phyloP scores from a whole-genome alignment of 2,329 filamentous ascomycete genomes.

The Pseudogymnoascus sp. region DNA sequence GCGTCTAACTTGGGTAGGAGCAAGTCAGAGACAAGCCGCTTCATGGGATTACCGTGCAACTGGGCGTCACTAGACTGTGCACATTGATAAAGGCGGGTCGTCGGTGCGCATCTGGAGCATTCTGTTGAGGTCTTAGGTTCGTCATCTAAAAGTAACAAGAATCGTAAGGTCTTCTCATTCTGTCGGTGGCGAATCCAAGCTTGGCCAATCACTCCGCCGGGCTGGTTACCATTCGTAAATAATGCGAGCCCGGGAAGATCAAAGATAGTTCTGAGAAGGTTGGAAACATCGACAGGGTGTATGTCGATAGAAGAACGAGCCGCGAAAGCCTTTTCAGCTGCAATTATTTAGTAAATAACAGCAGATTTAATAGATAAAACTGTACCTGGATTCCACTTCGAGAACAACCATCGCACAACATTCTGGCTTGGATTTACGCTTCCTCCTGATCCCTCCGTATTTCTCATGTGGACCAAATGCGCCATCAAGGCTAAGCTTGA shows the following conservation, averaged over 20 bases:
- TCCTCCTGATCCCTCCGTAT: conserved; percentile 59
- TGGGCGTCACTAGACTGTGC: conserved; percentile 5
- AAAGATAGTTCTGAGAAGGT: conserved; percentile 61
- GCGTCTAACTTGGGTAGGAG: conserved; percentile 23
- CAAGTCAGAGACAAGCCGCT: conserved; percentile 27
- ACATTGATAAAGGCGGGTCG: neutral
- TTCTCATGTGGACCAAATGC: conserved; percentile 56
- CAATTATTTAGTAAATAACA: conserved; percentile 14
- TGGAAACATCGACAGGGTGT: conserved; percentile 56
- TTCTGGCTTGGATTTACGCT: conserved; percentile 61
- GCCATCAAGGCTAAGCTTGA: conserved; percentile 67
- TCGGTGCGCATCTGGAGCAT: conserved; percentile 18
- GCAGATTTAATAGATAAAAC: conserved; percentile 11
- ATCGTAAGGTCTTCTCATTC: conserved; percentile 40
- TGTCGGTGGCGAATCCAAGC: conserved; percentile 28
- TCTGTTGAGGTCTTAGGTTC: neutral
- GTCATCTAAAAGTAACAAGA: conserved; percentile 45
- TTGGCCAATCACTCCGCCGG: conserved; percentile 25
- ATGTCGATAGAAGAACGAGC: conserved; percentile 56
- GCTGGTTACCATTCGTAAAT: conserved; percentile 9
- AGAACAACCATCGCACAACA: conserved; percentile 73
- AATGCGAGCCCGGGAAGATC: conserved; percentile 35
- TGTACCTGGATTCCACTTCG: conserved; percentile 74
- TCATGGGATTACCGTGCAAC: conserved; percentile 21
- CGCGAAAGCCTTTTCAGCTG: conserved; percentile 61